Evolutionary conservation across 345 rosid genomes (phyloP).

Genomic region (Chamaenerion angustifolium): DNA sequence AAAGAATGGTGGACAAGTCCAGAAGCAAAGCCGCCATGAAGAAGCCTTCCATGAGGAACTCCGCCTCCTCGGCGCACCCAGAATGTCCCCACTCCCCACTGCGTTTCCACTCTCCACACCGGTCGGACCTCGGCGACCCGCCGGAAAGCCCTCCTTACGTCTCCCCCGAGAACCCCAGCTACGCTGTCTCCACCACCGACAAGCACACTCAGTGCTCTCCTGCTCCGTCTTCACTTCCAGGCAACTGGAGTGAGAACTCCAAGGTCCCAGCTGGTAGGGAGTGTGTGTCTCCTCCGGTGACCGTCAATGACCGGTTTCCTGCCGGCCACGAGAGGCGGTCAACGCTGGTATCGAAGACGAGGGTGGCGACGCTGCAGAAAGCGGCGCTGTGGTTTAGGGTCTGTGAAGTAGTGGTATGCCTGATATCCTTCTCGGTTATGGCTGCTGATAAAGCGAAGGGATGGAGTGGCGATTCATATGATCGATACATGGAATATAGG

Average conservation of each 20-base stretch:
- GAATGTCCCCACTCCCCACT: conserved; percentile 76
- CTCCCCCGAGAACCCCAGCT: conserved; percentile 29
- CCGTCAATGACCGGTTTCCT: neutral
- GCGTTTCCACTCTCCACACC: conserved; percentile 59
- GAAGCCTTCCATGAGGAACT: conserved; percentile 15
- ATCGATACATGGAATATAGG: conserved; percentile 96
- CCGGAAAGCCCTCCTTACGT: conserved; percentile 38
- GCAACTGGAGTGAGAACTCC: neutral
- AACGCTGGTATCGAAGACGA: conserved; percentile 14
- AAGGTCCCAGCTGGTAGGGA: conserved; percentile 22
- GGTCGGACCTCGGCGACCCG: conserved; percentile 57
- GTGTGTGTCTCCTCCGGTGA: conserved; percentile 12
- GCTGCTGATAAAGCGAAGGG: conserved; percentile 91
- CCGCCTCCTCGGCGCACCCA: conserved; percentile 7
- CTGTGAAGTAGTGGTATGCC: conserved; percentile 47
- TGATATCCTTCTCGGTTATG: conserved; percentile 94
- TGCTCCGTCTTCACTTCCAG: conserved; percentile 20
- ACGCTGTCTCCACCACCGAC: conserved; percentile 32
- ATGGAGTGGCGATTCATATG: conserved; percentile 95
- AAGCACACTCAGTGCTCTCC: conserved; percentile 37
- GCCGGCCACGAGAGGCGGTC: conserved; percentile 2
- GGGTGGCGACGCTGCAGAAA: conserved; percentile 21
- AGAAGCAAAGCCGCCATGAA: conserved; percentile 21
- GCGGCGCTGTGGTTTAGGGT: conserved; percentile 55
- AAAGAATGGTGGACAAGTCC: too few relatives aligned